These are phyloP conservation scores for Sisymbrium altissimum DNA, from an alignment of 345 rosid genomes.

Conservation along the genomic window DNA sequence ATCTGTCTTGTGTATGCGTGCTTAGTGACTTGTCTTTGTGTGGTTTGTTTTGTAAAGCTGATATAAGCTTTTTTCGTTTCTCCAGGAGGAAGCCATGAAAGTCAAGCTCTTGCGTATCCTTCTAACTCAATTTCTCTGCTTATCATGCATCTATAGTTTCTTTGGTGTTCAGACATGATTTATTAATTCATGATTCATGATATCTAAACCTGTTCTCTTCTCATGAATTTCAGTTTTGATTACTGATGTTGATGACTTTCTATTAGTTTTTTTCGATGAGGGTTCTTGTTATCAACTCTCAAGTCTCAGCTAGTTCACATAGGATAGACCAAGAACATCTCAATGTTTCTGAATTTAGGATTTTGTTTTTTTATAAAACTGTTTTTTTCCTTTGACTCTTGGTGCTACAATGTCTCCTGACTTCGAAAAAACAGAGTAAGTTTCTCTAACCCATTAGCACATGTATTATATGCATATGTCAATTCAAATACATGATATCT, in stretches of 20 bases:
- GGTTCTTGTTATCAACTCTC: neutral
- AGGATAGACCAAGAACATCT: neutral
- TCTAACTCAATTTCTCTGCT: neutral
- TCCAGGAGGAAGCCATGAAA: slow-evolving; percentile 9
- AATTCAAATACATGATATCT: slow-evolving; percentile 3
- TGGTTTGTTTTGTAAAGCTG: too few relatives aligned
- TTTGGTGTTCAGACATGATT: neutral
- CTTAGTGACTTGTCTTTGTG: too few relatives aligned
- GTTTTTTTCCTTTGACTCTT: neutral
- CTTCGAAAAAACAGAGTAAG: slow-evolving; percentile 6
- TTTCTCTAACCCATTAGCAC: neutral
- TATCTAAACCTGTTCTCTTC: neutral
- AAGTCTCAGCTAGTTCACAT: neutral
- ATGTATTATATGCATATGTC: neutral
- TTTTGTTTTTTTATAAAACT: too few relatives aligned
- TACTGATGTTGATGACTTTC: neutral
- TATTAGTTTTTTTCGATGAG: neutral
- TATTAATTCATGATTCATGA: neutral
- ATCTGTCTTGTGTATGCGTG: too few relatives aligned
- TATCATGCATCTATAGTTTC: neutral
- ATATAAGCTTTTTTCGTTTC: neutral
- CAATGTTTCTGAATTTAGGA: neutral
- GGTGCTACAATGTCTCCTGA: neutral
- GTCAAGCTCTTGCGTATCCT: slow-evolving; percentile 16
- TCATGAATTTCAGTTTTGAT: neutral